Evolutionary conservation across 192 early-diverging fungal genomes (phyloP).

Genomic region (Coemansia sp.): DNA sequence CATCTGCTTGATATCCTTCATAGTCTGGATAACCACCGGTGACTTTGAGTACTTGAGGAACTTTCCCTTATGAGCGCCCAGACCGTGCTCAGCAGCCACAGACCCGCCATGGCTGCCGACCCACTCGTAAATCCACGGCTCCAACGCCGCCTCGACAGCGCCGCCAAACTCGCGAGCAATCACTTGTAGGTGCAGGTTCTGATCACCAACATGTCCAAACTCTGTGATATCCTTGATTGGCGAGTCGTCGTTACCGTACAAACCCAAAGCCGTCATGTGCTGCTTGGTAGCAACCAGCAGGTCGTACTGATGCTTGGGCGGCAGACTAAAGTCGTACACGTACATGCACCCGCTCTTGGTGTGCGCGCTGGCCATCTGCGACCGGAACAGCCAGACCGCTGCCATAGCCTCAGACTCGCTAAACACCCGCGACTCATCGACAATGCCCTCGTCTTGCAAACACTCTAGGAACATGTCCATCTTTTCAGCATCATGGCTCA

Average conservation of each 20-base stretch:
- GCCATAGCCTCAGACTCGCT: conserved; percentile 30
- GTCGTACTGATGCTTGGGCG: conserved; percentile 37
- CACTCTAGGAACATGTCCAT: conserved; percentile 34
- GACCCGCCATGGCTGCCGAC: conserved; percentile 63
- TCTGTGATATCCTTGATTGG: conserved; percentile 76
- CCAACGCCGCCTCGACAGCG: conserved; percentile 68
- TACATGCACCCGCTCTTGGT: conserved; percentile 51
- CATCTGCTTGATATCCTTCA: conserved; percentile 82
- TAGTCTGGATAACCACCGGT: conserved; percentile 72
- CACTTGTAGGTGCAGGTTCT: conserved; percentile 92
- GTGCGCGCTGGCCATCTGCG: conserved; percentile 51
- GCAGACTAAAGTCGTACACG: conserved; percentile 51
- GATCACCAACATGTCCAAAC: conserved; percentile 97
- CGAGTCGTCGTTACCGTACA: conserved; percentile 38
- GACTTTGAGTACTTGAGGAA: conserved; percentile 86
- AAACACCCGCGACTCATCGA: conserved; percentile 23
- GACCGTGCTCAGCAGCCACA: conserved; percentile 87
- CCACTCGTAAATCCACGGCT: conserved; percentile 90
- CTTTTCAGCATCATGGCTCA: conserved; percentile 87
- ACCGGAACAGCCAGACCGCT: conserved; percentile 44
- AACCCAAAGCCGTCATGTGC: conserved; percentile 17
- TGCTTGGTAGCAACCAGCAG: conserved; percentile 35
- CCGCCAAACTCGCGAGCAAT: conserved; percentile 65
- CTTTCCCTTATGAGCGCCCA: conserved; percentile 75
- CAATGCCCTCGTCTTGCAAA: conserved; percentile 16